A percentile compares a stretch with the other conserved stretches of the same genome.
phyloP scores from a whole-genome alignment of 768 basidiomycete genomes.

The Boletellus ananiceps region DNA sequence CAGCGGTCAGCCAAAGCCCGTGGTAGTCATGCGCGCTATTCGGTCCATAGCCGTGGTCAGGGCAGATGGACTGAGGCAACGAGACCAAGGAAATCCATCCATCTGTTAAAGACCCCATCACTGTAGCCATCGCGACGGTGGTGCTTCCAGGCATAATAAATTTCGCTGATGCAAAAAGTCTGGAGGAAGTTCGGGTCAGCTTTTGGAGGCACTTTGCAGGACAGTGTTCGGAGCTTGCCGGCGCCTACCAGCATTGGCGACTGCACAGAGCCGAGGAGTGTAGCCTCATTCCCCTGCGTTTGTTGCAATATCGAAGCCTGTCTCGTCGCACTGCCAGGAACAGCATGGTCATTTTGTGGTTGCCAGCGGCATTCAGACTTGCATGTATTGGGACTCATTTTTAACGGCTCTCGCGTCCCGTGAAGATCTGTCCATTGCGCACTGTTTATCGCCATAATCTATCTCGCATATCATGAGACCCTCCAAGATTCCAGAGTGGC shows the following conservation, averaged over 20 bases:
- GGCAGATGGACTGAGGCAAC: neutral
- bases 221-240: slow-evolving; percentile 24
- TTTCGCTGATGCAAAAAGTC: slow-evolving; percentile 23
- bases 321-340: slow-evolving; percentile 8
- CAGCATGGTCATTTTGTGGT: neutral
- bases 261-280: slow-evolving; percentile 17
- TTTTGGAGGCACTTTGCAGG: slow-evolving; percentile 10
- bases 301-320: slow-evolving; percentile 21
- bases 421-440: slow-evolving; percentile 20
- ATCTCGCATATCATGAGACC: neutral
- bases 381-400: slow-evolving; percentile 4
- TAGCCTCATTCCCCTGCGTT: slow-evolving; percentile 16
- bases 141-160: slow-evolving; percentile 25
- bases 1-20: neutral
- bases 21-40: neutral
- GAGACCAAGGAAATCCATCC: slow-evolving; percentile 3
- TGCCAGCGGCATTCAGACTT: slow-evolving; percentile 11
- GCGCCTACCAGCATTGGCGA: slow-evolving; percentile 6
- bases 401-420: slow-evolving; percentile 12
- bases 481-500: neutral
- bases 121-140: slow-evolving; percentile 27
- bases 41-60: neutral
- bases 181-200: slow-evolving; percentile 19
- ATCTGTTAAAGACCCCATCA: slow-evolving; percentile 11
- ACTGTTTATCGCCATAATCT: slow-evolving; percentile 18